phyloP scores from a whole-genome alignment of 2,329 filamentous ascomycete genomes.

The Xylariaceae sp. region DNA sequence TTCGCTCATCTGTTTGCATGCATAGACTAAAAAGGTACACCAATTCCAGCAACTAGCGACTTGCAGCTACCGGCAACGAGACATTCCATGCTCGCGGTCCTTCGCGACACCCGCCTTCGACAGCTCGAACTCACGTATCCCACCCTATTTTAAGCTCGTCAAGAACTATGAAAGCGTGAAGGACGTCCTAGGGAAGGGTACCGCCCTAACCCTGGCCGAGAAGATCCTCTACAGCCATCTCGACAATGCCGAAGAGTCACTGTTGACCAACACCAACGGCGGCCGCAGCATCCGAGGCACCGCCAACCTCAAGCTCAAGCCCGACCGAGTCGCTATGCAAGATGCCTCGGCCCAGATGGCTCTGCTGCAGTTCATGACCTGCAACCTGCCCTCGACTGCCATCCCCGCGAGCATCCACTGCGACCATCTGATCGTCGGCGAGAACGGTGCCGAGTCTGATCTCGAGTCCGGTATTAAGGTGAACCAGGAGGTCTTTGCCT shows the following conservation, averaged over 20 bases:
- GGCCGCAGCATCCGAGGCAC: conserved; percentile 78
- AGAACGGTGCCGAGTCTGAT: conserved; percentile 83
- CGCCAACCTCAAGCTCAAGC: conserved; percentile 94
- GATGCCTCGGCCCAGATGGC: conserved; percentile 99
- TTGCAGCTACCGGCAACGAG: conserved; percentile 21
- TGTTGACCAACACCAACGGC: conserved; percentile 78
- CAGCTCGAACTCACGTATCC: conserved; percentile 48
- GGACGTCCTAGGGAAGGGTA: conserved; percentile 49
- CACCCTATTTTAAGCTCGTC: conserved; percentile 65
- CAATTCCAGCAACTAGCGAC: conserved; percentile 23
- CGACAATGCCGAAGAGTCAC: conserved; percentile 81
- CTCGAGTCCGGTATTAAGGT: conserved; percentile 78
- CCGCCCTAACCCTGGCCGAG: conserved; percentile 79
- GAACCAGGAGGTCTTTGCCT: conserved; percentile 97
- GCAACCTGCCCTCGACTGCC: conserved; percentile 80
- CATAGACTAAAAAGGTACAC: no score
- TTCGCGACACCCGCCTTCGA: conserved; percentile 33
- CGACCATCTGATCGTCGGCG: conserved; percentile 97
- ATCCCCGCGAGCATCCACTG: conserved; percentile 98
- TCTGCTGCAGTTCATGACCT: conserved; percentile 96
- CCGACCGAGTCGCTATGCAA: conserved; percentile 97
- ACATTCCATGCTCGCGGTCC: conserved; percentile 24
- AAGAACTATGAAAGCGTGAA: conserved; percentile 58
- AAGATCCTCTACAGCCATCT: conserved; percentile 98
- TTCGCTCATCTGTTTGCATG: neutral